Evolutionary conservation across 352 stramenopile genomes (phyloP).

Genomic region (Globisporangium perplexum): DNA sequence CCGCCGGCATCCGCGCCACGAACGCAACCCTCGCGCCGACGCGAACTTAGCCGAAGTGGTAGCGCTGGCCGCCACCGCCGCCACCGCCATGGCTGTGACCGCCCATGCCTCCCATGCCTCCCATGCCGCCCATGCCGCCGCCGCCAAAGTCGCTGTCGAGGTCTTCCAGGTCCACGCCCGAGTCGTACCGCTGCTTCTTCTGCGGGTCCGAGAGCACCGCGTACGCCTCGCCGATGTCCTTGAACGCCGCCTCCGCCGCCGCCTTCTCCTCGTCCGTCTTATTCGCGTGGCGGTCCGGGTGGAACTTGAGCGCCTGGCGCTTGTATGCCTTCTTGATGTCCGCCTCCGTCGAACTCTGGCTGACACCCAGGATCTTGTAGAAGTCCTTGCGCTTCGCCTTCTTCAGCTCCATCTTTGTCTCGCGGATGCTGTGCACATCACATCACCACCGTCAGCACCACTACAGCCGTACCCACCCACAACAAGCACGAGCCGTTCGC

Average conservation of each 20-base stretch:
- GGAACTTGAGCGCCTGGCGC: constrained; percentile 91
- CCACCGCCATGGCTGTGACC: constrained; percentile 26
- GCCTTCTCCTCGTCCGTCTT: constrained; percentile 91
- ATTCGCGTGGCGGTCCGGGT: constrained; percentile 93
- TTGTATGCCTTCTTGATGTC: constrained; percentile 99
- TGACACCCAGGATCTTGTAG: constrained; percentile 91
- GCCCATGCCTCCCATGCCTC: constrained; percentile 38
- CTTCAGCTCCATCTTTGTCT: constrained; percentile 91
- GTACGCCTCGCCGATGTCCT: constrained; percentile 94
- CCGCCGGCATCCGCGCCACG: no score
- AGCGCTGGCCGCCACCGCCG: constrained; percentile 45
- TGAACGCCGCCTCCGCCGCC: constrained; percentile 91
- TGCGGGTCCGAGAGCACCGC: constrained; percentile 89
- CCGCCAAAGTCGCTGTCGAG: constrained; percentile 85
- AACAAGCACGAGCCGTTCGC: no score
- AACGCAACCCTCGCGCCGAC: no score
- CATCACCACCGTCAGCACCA: neutral
- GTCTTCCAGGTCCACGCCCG: constrained; percentile 91
- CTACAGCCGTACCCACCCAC: no score
- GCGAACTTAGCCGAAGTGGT: constrained; percentile 69
- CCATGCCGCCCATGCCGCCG: constrained; percentile 68
- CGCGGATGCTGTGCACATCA: constrained; percentile 53
- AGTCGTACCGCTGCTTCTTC: constrained; percentile 93
- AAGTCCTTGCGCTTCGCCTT: constrained; percentile 95
- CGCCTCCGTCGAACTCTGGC: constrained; percentile 69